Percentiles rank a stretch among this genome's conserved stretches.
Evolutionary conservation across 306 rosid species (phyloP).

Genomic region (Malus domestica): DNA sequence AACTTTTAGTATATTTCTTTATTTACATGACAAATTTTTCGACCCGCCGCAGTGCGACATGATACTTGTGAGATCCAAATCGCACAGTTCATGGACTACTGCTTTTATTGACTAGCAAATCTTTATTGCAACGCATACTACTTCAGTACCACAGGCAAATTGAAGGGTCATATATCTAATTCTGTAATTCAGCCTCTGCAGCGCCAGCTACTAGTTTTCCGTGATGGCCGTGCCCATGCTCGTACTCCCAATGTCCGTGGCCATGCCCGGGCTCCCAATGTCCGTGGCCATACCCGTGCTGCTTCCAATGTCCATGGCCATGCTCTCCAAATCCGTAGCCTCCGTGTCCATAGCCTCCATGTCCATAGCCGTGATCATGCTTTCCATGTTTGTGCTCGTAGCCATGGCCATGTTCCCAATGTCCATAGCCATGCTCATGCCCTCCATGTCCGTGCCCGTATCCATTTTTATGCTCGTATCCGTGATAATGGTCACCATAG

Average conservation of each 20-base stretch:
- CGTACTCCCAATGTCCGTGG: neutral
- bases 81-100: neutral
- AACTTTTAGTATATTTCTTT: too few relatives aligned
- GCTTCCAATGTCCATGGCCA: neutral
- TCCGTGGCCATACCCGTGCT: too few relatives aligned
- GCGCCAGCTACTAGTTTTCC: neutral
- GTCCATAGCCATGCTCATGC: neutral
- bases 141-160: neutral
- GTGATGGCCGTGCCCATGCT: neutral
- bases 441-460: too few relatives aligned
- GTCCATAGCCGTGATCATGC: neutral
- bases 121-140: neutral
- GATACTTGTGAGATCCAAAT: too few relatives aligned
- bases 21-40: too few relatives aligned
- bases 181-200: neutral
- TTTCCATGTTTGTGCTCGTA: neutral
- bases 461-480: neutral
- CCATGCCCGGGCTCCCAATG: neutral
- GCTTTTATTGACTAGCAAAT: neutral
- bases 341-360: neutral
- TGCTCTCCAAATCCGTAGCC: neutral
- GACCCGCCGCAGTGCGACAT: too few relatives aligned
- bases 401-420: neutral
- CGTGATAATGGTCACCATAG: neutral
- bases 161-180: neutral